A percentile compares a stretch with the other conserved stretches of the same genome.
These are phyloP conservation scores for Melampsora americana DNA, from an alignment of 1,284 basidiomycete genomes.

Conservation along the genomic window DNA sequence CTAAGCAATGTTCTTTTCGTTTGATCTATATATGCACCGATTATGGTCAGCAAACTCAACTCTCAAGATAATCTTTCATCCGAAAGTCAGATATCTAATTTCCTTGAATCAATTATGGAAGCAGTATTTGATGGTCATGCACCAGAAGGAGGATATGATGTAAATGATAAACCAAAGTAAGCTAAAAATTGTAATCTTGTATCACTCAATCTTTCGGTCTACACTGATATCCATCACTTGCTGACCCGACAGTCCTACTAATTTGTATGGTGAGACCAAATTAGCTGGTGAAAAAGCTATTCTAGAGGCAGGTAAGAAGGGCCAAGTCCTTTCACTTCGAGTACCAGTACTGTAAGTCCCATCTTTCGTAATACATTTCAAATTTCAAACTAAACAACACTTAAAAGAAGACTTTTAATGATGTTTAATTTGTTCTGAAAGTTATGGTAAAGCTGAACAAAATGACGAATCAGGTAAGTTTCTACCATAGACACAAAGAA, in stretches of 20 bases:
- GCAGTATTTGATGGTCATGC: slow-evolving; percentile 74
- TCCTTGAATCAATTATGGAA: neutral
- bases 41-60: slow-evolving; percentile 48
- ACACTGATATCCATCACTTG: neutral
- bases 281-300: slow-evolving; percentile 69
- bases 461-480: slow-evolving; percentile 63
- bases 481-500: neutral
- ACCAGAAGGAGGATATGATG: slow-evolving; percentile 68
- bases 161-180: slow-evolving; percentile 65
- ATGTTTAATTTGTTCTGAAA: slow-evolving; percentile 50
- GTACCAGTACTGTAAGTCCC: slow-evolving; percentile 75
- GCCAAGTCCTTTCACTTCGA: slow-evolving; percentile 65
- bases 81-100: neutral
- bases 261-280: slow-evolving; percentile 73
- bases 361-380: neutral
- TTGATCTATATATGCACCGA: slow-evolving; percentile 75
- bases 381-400: neutral
- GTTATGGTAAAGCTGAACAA: slow-evolving; percentile 71
- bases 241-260: slow-evolving; percentile 49
- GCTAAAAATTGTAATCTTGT: neutral
- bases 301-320: slow-evolving; percentile 58
- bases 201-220: neutral
- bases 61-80: neutral
- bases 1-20: slow-evolving; percentile 2
- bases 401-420: slow-evolving; percentile 8